Base-by-base conservation (phyloP, 148 eudicot species). In the Spergularia marina region DNA sequence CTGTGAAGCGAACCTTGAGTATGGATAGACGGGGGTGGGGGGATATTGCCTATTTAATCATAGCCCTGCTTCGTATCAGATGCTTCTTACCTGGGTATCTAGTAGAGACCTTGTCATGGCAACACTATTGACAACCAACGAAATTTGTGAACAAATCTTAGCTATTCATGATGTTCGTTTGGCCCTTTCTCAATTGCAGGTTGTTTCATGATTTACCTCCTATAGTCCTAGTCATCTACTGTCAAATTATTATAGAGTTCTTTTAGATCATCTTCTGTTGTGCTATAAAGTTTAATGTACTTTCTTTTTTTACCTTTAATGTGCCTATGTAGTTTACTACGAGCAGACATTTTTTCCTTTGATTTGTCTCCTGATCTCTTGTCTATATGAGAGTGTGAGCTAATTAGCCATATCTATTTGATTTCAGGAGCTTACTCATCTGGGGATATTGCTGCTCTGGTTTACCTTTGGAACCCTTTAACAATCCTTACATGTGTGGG, bases 391-490 rank as follows among this genome's bases (percentile, higher is more conserved):
- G 36, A 30, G 13, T 20, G 7, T 49, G 67, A 69, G 70, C 79
- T 84, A 57, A 85, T 78, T 78, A 76, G 49, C 25, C 79, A 51
- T 52, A 71, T 30, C 39, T 54, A 1, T 70, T 76, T 60, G 61
- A 57, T 75, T 75, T 60, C 91, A 95, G 96, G 83, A 65, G 52
- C 72, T 66, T 78, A 89, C 74, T 82, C 85, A 10, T 87, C 90
- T 53, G 98, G 97, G 66, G 94, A 95, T 82, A 82, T 92, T 78
- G 97, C 97, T 72, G 92, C 96, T 71, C 91, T 95, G 71, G 88
- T 90, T 68, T 95, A 92, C 79, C 78, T 95, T 70, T 95, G 97
- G 97, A 95, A 95, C 84, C 98, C 98, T 77, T 89, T 90, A 75
- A 90, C 98, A 57, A 88, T 95, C 56, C 63, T 92, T 59, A 84